Evolutionary conservation across 1,284 basidiomycete genomes (phyloP).

Genomic region (Leccinum subrobustum): DNA sequence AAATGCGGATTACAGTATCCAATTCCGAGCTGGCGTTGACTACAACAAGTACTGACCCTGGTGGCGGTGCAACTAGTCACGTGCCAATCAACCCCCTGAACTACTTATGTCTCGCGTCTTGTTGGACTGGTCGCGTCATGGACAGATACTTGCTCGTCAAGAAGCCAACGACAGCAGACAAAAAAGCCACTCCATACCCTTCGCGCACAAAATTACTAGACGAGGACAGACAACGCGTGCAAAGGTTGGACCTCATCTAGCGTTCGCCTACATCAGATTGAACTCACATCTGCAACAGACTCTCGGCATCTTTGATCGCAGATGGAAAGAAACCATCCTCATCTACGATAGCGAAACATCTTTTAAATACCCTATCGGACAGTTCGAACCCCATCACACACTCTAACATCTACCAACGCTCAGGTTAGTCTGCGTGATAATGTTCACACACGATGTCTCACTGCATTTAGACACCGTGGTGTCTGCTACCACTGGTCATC

Average conservation of each 20-base stretch:
- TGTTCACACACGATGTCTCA: neutral
- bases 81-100: slow-evolving; percentile 14
- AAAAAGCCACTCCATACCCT: slow-evolving; percentile 9
- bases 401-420: slow-evolving; percentile 57
- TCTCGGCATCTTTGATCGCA: slow-evolving; percentile 34
- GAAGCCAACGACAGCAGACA: slow-evolving; percentile 30
- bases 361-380: slow-evolving; percentile 57
- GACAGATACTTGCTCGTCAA: slow-evolving; percentile 41
- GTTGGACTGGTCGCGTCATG: slow-evolving; percentile 28
- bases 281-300: slow-evolving; percentile 17
- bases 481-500: slow-evolving; percentile 65
- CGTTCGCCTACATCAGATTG: too few relatives aligned
- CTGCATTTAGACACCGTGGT: slow-evolving; percentile 49
- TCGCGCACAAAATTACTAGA: slow-evolving; percentile 13
- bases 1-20: too few relatives aligned
- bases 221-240: slow-evolving; percentile 19
- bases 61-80: neutral
- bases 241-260: slow-evolving; percentile 8
- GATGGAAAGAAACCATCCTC: slow-evolving; percentile 40
- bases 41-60: neutral
- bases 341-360: slow-evolving; percentile 48
- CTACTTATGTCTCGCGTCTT: slow-evolving; percentile 2
- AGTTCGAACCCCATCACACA: slow-evolving; percentile 71
- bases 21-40: too few relatives aligned
- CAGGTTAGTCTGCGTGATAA: slow-evolving; percentile 42